A percentile compares a stretch with the other conserved stretches of the same genome.
Evolutionary conservation across 345 rosid species (phyloP).

Genomic region (Salix dunnii): DNA sequence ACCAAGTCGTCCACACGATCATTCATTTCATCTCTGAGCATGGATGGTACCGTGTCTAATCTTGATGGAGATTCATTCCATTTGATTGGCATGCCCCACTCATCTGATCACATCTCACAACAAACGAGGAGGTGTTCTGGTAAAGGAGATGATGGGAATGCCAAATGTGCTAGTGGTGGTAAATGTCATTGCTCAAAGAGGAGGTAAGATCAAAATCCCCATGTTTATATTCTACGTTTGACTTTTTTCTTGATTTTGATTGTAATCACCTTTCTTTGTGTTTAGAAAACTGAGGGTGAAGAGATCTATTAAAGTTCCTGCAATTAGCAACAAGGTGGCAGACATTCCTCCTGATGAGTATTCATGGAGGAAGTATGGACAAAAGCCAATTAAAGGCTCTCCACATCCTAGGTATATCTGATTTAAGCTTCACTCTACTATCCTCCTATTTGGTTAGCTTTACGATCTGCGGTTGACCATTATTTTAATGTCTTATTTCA

Average conservation of each 20-base stretch:
- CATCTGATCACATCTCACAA: constrained; percentile 46
- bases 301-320: constrained; percentile 78
- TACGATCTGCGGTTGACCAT: neutral
- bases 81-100: constrained; percentile 49
- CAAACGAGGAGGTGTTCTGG: constrained; percentile 57
- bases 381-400: constrained; percentile 80
- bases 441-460: neutral
- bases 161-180: constrained; percentile 53
- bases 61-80: constrained; percentile 51
- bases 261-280: neutral
- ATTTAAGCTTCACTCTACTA: neutral
- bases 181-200: constrained; percentile 82
- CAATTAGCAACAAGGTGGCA: constrained; percentile 76
- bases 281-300: constrained; percentile 59
- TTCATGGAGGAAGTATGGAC: constrained; percentile 86
- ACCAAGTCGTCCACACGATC: constrained; percentile 59
- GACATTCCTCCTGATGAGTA: constrained; percentile 86
- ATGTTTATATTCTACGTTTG: neutral
- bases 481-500: neutral
- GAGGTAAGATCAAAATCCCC: constrained; percentile 35
- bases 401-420: constrained; percentile 70
- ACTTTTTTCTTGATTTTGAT: neutral
- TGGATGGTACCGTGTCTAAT: constrained; percentile 52
- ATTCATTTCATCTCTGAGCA: constrained; percentile 58
- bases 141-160: constrained; percentile 56